Percentiles rank a stretch among this genome's conserved stretches.
Evolutionary conservation across 2,329 filamentous ascomycete genomes (phyloP).

Genomic region (Ilyonectria sp.): DNA sequence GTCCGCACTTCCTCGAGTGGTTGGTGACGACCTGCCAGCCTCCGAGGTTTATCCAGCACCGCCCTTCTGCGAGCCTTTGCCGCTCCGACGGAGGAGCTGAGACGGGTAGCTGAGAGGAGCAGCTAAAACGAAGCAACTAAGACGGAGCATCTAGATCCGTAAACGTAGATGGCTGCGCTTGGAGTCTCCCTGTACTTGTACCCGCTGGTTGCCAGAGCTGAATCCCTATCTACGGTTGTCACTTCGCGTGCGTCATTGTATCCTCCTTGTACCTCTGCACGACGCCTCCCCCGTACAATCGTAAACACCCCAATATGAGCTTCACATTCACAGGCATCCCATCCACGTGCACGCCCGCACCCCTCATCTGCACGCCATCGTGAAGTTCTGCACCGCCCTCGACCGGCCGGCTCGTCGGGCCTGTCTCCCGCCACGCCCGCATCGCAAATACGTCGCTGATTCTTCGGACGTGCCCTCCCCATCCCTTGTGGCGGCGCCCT

Average conservation of each 20-base stretch:
- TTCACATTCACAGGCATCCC: not conserved
- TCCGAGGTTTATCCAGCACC: not conserved
- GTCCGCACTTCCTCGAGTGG: not conserved
- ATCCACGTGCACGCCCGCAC: not conserved
- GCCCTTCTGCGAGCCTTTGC: too few relatives aligned
- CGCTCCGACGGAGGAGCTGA: too few relatives aligned
- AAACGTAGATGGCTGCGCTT: too few relatives aligned
- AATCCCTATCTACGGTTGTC: not conserved
- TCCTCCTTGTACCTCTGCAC: not conserved
- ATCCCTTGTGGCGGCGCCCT: too few relatives aligned
- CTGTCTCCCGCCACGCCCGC: slow-evolving; percentile 1
- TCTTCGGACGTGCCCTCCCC: not conserved
- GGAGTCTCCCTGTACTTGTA: too few relatives aligned
- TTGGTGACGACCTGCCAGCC: not conserved
- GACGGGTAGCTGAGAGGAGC: too few relatives aligned
- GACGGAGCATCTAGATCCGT: too few relatives aligned
- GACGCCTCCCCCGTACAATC: not conserved
- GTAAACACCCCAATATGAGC: not conserved
- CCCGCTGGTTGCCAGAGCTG: too few relatives aligned
- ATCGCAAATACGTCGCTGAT: slow-evolving; percentile 1
- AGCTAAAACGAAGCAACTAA: too few relatives aligned
- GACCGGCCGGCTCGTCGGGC: slow-evolving; percentile 5
- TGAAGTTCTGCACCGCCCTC: too few relatives aligned
- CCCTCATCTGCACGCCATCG: slow-evolving; percentile 1
- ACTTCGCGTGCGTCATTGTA: not conserved